Evolutionary conservation across 176 grass and related monocot genomes (phyloP).

Genomic region (Aegilops sharonensis): DNA sequence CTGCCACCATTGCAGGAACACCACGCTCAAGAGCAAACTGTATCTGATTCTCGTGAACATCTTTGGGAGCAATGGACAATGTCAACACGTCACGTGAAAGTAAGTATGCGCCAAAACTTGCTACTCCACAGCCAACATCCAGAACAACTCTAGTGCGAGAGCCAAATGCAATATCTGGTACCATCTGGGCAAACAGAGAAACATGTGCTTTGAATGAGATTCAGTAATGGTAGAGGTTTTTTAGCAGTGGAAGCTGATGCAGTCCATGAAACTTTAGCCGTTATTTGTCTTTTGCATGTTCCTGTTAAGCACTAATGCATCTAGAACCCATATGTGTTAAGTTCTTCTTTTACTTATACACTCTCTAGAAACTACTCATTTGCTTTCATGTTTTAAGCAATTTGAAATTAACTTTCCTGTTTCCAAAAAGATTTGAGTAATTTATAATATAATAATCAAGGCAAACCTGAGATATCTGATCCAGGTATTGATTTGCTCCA

Average conservation of each 20-base stretch:
- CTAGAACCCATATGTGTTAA: not conserved
- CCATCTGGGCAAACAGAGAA: constrained; percentile 65
- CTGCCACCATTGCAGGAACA: constrained; percentile 77
- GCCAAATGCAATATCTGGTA: constrained; percentile 91
- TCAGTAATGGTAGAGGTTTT: constrained; percentile 1
- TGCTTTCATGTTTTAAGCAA: not conserved
- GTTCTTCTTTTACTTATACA: not conserved
- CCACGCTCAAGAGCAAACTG: constrained; percentile 97
- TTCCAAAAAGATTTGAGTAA: not conserved
- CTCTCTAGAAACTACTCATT: not conserved
- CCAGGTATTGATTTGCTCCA: constrained; percentile 80
- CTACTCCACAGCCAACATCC: constrained; percentile 86
- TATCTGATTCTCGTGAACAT: constrained; percentile 99
- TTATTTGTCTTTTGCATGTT: not conserved
- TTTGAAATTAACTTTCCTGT: not conserved
- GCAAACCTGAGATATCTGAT: constrained; percentile 80
- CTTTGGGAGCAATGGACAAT: constrained; percentile 93
- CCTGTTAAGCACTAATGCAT: not conserved
- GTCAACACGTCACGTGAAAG: constrained; percentile 84
- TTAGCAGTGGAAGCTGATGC: not conserved
- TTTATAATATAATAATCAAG: not conserved
- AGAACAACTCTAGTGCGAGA: constrained; percentile 78
- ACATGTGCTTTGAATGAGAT: constrained; percentile 14
- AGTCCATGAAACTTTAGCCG: not conserved
- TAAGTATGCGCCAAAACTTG: constrained; percentile 97